A percentile compares a stretch with the other conserved stretches of the same genome.
Evolutionary conservation across 257 asterid genomes (phyloP).

Genomic region (Verbena officinalis): DNA sequence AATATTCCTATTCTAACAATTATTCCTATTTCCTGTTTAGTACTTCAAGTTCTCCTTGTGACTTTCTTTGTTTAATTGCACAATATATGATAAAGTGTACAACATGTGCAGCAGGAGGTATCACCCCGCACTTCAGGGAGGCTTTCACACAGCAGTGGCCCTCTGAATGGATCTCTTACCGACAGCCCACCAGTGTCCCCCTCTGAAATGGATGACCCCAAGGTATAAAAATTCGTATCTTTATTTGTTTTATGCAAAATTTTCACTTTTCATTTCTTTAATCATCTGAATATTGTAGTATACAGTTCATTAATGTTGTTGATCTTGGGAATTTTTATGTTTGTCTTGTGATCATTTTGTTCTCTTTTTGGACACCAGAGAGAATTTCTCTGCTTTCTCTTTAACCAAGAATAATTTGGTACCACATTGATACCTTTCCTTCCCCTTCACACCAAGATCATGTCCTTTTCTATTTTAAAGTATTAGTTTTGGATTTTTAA

Average conservation of each 20-base stretch:
- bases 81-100: slow-evolving; percentile 19
- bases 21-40: slow-evolving; percentile 9
- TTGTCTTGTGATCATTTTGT: slow-evolving; percentile 21
- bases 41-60: background rate
- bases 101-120: slow-evolving; percentile 80
- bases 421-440: slow-evolving; percentile 39
- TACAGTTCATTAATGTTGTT: background rate
- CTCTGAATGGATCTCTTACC: slow-evolving; percentile 80
- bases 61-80: background rate
- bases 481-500: background rate
- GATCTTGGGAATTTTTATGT: slow-evolving; percentile 17
- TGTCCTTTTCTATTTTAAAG: slow-evolving; percentile 21
- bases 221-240: slow-evolving; percentile 44
- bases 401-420: slow-evolving; percentile 45
- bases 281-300: background rate
- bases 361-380: slow-evolving; percentile 32
- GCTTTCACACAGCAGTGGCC: slow-evolving; percentile 97
- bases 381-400: slow-evolving; percentile 55
- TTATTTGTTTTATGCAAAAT: background rate
- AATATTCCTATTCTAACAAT: slow-evolving; percentile 14
- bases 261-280: background rate
- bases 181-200: slow-evolving; percentile 99
- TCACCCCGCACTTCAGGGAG: slow-evolving; percentile 99
- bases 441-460: slow-evolving; percentile 25
- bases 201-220: slow-evolving; percentile 73